These are phyloP conservation scores for Diutina scorzettiae DNA, from an alignment of 1,139 yeast genomes.

Conservation along the genomic window DNA sequence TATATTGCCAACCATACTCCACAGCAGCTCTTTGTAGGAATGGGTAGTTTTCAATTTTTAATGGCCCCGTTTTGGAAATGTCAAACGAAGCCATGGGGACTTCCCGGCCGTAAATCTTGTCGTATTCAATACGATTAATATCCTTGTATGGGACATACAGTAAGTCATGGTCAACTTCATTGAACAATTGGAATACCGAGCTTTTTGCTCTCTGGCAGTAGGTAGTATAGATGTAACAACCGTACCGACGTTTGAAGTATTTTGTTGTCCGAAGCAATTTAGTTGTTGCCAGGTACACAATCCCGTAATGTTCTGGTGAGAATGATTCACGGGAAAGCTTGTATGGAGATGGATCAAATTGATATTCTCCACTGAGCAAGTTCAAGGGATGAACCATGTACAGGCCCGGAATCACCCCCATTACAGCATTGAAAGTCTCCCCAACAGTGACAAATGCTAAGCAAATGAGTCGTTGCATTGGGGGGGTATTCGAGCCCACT, in stretches of 20 bases:
- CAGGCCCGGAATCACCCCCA: not conserved
- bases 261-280: not conserved
- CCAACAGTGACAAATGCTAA: not conserved
- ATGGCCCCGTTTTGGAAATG: not conserved
- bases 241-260: not conserved
- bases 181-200: not conserved
- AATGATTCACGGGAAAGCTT: not conserved
- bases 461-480: not conserved
- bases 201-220: too few species aligned
- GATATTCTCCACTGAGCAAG: not conserved
- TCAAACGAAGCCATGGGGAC: not conserved
- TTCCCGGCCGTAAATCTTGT: not conserved
- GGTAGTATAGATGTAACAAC: not conserved
- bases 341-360: not conserved
- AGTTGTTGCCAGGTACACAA: not conserved
- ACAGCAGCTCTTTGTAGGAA: not conserved
- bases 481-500: not conserved
- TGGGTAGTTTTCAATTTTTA: not conserved
- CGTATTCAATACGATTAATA: not conserved
- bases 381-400: not conserved
- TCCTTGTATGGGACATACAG: not conserved
- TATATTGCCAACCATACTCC: not conserved
- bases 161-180: not conserved
- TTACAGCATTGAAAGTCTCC: not conserved
- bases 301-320: not conserved